phyloP scores from a whole-genome alignment of 2,329 filamentous ascomycete species.

The Didymella exigua region DNA sequence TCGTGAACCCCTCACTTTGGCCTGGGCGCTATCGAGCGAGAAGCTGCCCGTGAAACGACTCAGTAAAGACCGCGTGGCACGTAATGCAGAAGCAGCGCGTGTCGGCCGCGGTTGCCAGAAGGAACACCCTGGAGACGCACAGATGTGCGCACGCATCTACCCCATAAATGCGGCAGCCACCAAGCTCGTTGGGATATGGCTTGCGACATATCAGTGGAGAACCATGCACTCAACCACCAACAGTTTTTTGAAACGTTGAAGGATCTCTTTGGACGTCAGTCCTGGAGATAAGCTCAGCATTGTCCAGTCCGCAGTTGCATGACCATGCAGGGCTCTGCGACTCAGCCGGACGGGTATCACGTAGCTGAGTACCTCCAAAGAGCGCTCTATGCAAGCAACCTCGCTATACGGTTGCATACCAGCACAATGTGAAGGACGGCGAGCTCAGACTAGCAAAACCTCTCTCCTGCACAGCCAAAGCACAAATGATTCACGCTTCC shows the following conservation, averaged over 20 bases:
- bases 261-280: conserved; percentile 7
- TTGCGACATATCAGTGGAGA: conserved; percentile 25
- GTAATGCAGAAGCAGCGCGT: conserved; percentile 17
- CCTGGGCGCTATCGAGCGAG: neutral
- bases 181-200: conserved; percentile 29
- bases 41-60: conserved; percentile 5
- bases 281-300: neutral
- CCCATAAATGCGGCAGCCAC: conserved; percentile 30
- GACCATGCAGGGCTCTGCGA: neutral
- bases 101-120: conserved; percentile 25
- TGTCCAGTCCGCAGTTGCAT: conserved; percentile 2
- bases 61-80: conserved; percentile 14
- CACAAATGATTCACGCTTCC: conserved; percentile 1
- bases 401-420: neutral
- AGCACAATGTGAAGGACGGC: neutral
- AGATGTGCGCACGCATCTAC: conserved; percentile 22
- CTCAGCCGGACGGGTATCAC: neutral
- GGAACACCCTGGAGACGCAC: conserved; percentile 18
- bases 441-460: neutral
- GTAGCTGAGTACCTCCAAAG: neutral
- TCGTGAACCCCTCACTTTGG: conserved; percentile 8
- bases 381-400: neutral
- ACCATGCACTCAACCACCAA: conserved; percentile 10
- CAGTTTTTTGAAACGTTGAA: conserved; percentile 16
- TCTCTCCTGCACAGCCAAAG: neutral